These are phyloP conservation scores for Neurospora sp. DNA, from an alignment of 495 filamentous ascomycete genomes.

Conservation along the genomic window DNA sequence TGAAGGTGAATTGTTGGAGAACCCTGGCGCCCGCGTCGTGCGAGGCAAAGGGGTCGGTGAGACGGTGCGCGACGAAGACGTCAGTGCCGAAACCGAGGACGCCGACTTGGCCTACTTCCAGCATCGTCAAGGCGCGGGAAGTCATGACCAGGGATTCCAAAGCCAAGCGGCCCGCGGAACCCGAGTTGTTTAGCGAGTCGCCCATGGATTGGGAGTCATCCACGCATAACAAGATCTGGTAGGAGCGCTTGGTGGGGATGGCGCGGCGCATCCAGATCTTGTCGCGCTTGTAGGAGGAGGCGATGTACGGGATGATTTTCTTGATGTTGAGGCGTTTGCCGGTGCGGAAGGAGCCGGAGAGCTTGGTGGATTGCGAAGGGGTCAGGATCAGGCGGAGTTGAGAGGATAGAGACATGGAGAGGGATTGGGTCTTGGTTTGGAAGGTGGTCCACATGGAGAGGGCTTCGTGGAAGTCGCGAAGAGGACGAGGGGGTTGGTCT, in stretches of 20 bases:
- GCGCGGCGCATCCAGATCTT: conserved; percentile 98
- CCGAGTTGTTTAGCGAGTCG: conserved; percentile 35
- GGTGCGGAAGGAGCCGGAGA: conserved; percentile 93
- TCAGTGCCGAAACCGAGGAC: conserved; percentile 83
- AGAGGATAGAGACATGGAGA: conserved; percentile 80
- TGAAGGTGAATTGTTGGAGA: conserved; percentile 77
- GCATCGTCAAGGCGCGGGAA: conserved; percentile 70
- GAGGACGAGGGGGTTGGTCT: conserved; percentile 11
- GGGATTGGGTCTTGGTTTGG: conserved; percentile 69
- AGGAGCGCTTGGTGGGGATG: conserved; percentile 82
- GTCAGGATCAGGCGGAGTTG: conserved; percentile 92
- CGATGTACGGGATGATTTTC: conserved; percentile 97
- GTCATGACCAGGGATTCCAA: conserved; percentile 90
- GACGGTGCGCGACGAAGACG: conserved; percentile 79
- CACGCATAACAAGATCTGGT: conserved; percentile 94
- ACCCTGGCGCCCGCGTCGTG: conserved; percentile 72
- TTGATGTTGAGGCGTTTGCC: conserved; percentile 98
- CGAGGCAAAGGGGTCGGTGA: conserved; percentile 64
- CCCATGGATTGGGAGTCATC: conserved; percentile 94
- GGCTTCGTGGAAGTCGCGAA: conserved; percentile 47
- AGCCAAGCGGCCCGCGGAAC: conserved; percentile 56
- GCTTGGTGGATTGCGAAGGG: conserved; percentile 88
- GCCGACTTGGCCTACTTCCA: conserved; percentile 85
- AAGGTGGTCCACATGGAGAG: conserved; percentile 76
- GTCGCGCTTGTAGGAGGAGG: conserved; percentile 92